Conservation (phyloP, 2,329 filamentous ascomycete genomes). For the Alternaria sp. region DNA sequence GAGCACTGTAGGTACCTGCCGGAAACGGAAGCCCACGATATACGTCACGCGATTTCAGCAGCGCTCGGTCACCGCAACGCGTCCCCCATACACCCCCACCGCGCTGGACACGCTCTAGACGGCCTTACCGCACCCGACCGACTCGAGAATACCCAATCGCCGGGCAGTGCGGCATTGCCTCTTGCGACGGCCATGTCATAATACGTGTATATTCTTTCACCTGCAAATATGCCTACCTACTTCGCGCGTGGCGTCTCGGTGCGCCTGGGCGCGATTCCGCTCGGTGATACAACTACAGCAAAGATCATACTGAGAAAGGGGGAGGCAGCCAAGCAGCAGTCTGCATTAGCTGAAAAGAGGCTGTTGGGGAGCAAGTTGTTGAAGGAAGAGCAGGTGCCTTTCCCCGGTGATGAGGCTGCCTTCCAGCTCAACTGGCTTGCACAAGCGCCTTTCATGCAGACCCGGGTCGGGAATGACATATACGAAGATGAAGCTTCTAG, state of each 20-base stretch:
- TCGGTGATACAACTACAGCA: constrained; percentile 36
- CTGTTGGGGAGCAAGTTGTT: constrained; percentile 28
- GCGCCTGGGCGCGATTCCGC: constrained; percentile 30
- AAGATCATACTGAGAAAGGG: constrained; percentile 31
- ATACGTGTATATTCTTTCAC: neutral
- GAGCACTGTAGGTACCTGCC: constrained; percentile 18
- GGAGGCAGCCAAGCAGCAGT: constrained; percentile 24
- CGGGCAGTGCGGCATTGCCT: neutral
- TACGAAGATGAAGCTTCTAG: neutral
- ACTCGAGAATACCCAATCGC: neutral
- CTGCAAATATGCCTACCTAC: constrained; percentile 40
- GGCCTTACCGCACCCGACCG: neutral
- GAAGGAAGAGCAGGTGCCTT: constrained; percentile 30
- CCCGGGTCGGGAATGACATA: constrained; percentile 17
- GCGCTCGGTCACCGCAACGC: constrained; percentile 9
- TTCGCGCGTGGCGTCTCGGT: constrained; percentile 34
- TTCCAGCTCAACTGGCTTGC: constrained; percentile 40
- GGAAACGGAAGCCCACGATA: constrained; percentile 9
- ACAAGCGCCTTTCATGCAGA: constrained; percentile 42
- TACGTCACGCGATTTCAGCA: constrained; percentile 20
- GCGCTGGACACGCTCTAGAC: constrained; percentile 4
- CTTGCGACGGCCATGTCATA: neutral
- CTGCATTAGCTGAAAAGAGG: constrained; percentile 27
- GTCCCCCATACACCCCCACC: neutral
- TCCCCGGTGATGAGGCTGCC: constrained; percentile 30